Evolutionary conservation across 768 basidiomycete species (phyloP), one percentile per base, ranked within the genome.

Genomic region (Sarcodon sp.): DNA sequence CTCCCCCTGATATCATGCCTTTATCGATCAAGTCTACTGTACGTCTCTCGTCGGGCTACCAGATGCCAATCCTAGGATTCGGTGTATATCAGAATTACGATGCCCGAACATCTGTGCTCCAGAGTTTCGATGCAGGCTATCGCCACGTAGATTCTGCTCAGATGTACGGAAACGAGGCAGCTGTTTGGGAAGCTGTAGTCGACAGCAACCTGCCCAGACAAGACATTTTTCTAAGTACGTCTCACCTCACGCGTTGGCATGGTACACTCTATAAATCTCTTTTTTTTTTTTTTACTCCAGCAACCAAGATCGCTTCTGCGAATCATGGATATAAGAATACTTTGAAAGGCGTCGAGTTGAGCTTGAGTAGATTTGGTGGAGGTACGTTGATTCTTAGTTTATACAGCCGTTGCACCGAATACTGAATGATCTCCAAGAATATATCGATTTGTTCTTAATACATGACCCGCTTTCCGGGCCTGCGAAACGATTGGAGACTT

Each of bases 91-190:
- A 76, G 57, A 86, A 85, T 62, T 71, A 75, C 54, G 67, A 73
- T 44, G 66, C 79, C 45, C 68, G 63, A 32, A 55, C 71, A 0
- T 76, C 80, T n/a, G 76, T 77, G 37, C 54, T 79, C 9, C 75
- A 78, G 44, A 84, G 85, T 2, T 64, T 87, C 55, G 67, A 69
- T 51, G 72, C 68, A 18, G 85, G 85, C 15, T 87, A 85, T 59
- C 84, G 85, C 47, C 87, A 85, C 49, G 65, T 87, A 37, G 87
- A 88, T 60, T 75, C 81, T 0, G 87, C 87, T 1, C 80, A 81
- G 52, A 66, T 68, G 35, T 88, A 87, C 59, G 65, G 64, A 49
- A 85, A 84, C 51, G 82, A 86, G 58, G 69, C 68, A 3, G 67
- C 67, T 7, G 82, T 84, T 11, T 80, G 77, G 1, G 68, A 72